These are phyloP conservation scores for Pythium volutum DNA, from an alignment of 352 stramenopile genomes.

Conservation along the genomic window DNA sequence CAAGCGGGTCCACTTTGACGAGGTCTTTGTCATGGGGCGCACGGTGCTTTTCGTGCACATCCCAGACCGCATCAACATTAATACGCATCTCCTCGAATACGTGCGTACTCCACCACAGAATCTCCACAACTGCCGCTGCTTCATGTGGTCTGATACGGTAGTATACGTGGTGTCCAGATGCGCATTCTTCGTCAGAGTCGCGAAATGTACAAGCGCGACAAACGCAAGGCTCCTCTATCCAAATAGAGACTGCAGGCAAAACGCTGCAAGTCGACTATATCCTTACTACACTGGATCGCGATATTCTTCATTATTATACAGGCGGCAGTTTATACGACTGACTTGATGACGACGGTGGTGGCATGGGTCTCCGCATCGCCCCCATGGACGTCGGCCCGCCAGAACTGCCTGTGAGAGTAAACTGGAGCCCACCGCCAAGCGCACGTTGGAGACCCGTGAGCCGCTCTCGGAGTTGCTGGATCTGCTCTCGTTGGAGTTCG, in stretches of 20 bases:
- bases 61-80: slow-evolving; percentile 81
- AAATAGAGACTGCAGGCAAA: too few species aligned
- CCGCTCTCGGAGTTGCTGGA: slow-evolving; percentile 65
- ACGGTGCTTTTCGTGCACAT: slow-evolving; percentile 87
- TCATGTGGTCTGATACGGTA: not conserved
- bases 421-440: slow-evolving; percentile 51
- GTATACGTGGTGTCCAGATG: slow-evolving; percentile 31
- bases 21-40: slow-evolving; percentile 87
- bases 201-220: slow-evolving; percentile 80
- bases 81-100: slow-evolving; percentile 75
- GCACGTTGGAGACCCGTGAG: slow-evolving; percentile 64
- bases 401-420: slow-evolving; percentile 32
- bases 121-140: not conserved
- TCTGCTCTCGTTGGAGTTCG: slow-evolving; percentile 69
- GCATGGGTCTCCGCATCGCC: slow-evolving; percentile 29
- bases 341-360: slow-evolving; percentile 24
- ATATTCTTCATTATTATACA: slow-evolving; percentile 42
- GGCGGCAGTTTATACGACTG: slow-evolving; percentile 53
- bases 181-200: slow-evolving; percentile 76
- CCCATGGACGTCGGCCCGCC: slow-evolving; percentile 3
- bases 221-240: slow-evolving; percentile 36
- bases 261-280: too few species aligned
- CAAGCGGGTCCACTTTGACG: slow-evolving; percentile 54
- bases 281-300: too few species aligned
- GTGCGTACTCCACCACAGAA: slow-evolving; percentile 33